These are phyloP conservation scores for Cordyceps sp. DNA, from an alignment of 2,329 filamentous ascomycete species.

Conservation along the genomic window DNA sequence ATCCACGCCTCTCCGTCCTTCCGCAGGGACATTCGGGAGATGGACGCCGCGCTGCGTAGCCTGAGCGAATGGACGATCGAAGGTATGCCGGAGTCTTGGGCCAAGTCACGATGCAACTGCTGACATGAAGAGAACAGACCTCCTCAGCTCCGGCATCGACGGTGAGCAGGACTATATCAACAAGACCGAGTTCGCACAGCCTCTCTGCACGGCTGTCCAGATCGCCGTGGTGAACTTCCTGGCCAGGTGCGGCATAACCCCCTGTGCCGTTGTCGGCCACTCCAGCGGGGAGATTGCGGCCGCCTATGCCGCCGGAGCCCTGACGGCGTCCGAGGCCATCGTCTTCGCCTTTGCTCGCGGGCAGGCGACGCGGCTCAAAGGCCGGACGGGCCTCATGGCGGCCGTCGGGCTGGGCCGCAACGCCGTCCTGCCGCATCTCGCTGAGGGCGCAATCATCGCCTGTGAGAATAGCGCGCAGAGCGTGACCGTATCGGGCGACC, in stretches of 20 bases:
- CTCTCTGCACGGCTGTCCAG: not conserved
- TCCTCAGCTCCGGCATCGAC: constrained; percentile 8
- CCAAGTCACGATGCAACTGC: not conserved
- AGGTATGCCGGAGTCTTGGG: not conserved
- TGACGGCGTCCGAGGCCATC: constrained; percentile 14
- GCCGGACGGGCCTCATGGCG: constrained; percentile 5
- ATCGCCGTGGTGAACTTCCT: not conserved
- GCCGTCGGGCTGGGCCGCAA: constrained; percentile 15
- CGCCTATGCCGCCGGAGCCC: constrained; percentile 1
- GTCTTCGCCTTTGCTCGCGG: constrained; percentile 19
- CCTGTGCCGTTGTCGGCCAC: not conserved
- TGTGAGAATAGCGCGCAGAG: constrained; percentile 1
- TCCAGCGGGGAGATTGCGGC: constrained; percentile 1
- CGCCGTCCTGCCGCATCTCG: constrained; percentile 9
- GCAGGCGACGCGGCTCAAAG: constrained; percentile 1
- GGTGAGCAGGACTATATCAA: constrained; percentile 16
- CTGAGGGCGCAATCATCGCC: constrained; percentile 2
- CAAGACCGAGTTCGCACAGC: constrained; percentile 9
- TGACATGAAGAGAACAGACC: constrained; percentile 1
- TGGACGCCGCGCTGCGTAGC: constrained; percentile 3
- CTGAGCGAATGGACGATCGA: constrained; percentile 3
- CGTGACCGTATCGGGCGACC: not conserved
- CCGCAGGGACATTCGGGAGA: constrained; percentile 2
- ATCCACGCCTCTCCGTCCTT: constrained; percentile 2
- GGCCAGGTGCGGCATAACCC: not conserved